A percentile compares a stretch with the other conserved stretches of the same genome.
Evolutionary conservation across 306 rosid species (phyloP).

Genomic region (barrel medic (Medicago truncatula)): DNA sequence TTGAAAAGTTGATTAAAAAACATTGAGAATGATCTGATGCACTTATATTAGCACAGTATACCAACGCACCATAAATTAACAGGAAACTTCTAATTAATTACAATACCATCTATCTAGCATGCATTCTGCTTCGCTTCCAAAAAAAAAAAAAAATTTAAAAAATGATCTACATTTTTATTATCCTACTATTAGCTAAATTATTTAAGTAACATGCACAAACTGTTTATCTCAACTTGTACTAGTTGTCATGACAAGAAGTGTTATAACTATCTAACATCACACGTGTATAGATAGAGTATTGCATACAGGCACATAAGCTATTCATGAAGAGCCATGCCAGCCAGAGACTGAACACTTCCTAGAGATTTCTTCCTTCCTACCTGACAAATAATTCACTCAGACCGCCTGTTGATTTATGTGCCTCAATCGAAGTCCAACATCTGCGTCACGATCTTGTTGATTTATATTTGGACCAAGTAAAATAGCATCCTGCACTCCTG

Average conservation of each 20-base stretch:
- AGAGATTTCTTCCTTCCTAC: slow-evolving; percentile 31
- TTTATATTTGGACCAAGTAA: slow-evolving; percentile 45
- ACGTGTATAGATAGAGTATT: slow-evolving; percentile 30
- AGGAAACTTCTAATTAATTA: not conserved
- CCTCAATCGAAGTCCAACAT: slow-evolving; percentile 73
- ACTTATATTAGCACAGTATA: not conserved
- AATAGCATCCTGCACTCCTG: slow-evolving; percentile 45
- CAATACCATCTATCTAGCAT: not conserved
- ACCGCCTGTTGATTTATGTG: slow-evolving; percentile 52
- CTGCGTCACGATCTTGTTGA: slow-evolving; percentile 64
- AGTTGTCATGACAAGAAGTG: slow-evolving; percentile 36
- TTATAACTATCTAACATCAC: slow-evolving; percentile 35
- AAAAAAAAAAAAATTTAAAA: not conserved
- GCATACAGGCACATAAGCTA: slow-evolving; percentile 28
- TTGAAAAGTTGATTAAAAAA: not conserved
- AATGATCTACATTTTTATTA: slow-evolving; percentile 35
- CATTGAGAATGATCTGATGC: not conserved
- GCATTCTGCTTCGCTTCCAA: not conserved
- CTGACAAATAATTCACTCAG: slow-evolving; percentile 30
- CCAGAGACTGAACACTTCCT: slow-evolving; percentile 30
- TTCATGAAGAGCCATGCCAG: slow-evolving; percentile 41
- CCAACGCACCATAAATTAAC: not conserved
- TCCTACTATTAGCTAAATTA: slow-evolving; percentile 40
- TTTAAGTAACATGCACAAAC: slow-evolving; percentile 41
- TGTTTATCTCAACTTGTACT: slow-evolving; percentile 32